A percentile compares a stretch with the other conserved stretches of the same genome.
phyloP scores from a whole-genome alignment of 2,329 filamentous ascomycete species.

The Chrysoporthe austroafricana region DNA sequence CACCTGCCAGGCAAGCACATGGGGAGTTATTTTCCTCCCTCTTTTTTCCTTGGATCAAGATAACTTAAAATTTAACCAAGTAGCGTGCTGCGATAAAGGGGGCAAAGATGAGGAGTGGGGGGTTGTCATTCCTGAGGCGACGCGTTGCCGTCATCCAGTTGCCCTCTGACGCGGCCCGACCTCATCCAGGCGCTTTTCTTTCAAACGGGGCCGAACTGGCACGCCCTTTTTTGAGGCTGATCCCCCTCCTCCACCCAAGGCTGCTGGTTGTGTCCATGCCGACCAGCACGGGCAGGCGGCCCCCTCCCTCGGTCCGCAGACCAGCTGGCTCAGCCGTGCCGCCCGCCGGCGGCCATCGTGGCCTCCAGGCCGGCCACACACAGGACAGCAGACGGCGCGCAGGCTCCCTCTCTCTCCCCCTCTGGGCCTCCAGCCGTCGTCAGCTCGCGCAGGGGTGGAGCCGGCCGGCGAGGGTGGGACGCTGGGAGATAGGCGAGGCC shows the following conservation, averaged over 20 bases:
- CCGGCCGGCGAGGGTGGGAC: neutral
- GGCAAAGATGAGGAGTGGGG: neutral
- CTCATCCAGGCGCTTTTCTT: no score
- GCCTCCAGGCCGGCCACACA: neutral
- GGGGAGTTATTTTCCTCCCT: neutral
- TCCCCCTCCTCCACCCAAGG: no score
- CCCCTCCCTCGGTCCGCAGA: no score
- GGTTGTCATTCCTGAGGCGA: neutral
- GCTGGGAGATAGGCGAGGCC: slow-evolving; percentile 3
- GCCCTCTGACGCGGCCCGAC: no score
- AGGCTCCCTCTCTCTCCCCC: neutral
- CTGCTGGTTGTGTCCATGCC: no score
- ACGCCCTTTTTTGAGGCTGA: no score
- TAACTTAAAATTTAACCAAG: neutral
- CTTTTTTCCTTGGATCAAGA: neutral
- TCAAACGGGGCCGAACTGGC: no score
- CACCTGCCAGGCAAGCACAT: neutral
- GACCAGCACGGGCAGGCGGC: no score
- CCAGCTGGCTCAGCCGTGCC: no score
- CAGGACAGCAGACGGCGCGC: no score
- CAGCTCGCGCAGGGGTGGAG: neutral
- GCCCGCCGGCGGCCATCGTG: no score
- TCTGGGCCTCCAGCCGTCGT: neutral
- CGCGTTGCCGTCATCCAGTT: no score
- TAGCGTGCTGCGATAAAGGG: neutral